These are phyloP conservation scores for Cladosporium velox DNA, from an alignment of 2,329 filamentous ascomycete genomes.

Conservation along the genomic window DNA sequence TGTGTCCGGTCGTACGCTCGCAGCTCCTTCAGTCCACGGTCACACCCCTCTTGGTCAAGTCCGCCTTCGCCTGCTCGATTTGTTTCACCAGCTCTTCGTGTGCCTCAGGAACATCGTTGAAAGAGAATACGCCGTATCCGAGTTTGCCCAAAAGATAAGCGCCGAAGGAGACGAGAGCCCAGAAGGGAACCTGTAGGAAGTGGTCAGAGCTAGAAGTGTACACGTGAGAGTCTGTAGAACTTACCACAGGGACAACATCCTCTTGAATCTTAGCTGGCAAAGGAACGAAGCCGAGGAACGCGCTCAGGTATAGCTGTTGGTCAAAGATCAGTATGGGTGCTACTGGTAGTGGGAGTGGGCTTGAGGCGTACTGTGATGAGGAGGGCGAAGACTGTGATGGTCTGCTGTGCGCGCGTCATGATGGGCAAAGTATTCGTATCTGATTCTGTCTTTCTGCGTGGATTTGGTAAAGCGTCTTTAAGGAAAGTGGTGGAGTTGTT, in stretches of 20 bases:
- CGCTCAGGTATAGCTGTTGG: slow-evolving; percentile 78
- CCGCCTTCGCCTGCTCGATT: slow-evolving; percentile 73
- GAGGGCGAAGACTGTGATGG: slow-evolving; percentile 85
- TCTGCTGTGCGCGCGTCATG: slow-evolving; percentile 87
- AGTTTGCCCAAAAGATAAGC: slow-evolving; percentile 90
- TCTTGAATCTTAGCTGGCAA: slow-evolving; percentile 75
- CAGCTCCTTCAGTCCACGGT: slow-evolving; percentile 63
- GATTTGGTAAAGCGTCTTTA: background rate
- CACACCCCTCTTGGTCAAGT: slow-evolving; percentile 73
- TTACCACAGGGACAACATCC: slow-evolving; percentile 85
- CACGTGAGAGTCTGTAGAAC: slow-evolving; percentile 37
- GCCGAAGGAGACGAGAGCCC: slow-evolving; percentile 86
- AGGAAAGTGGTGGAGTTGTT: background rate
- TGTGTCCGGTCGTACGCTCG: background rate
- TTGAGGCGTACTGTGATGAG: slow-evolving; percentile 77
- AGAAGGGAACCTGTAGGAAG: slow-evolving; percentile 76
- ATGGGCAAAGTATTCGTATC: slow-evolving; percentile 35
- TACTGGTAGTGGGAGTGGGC: slow-evolving; percentile 32
- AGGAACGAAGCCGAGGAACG: slow-evolving; percentile 81
- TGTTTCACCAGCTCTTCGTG: slow-evolving; percentile 86
- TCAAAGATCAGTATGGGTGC: background rate
- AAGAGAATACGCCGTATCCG: slow-evolving; percentile 89
- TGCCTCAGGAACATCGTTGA: slow-evolving; percentile 92
- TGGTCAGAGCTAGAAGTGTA: background rate
- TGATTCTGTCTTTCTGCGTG: background rate